Evolutionary conservation across 192 early-diverging fungal genomes (phyloP), one percentile per base, ranked within the genome.

Genomic region (Oehlia diaphana): DNA sequence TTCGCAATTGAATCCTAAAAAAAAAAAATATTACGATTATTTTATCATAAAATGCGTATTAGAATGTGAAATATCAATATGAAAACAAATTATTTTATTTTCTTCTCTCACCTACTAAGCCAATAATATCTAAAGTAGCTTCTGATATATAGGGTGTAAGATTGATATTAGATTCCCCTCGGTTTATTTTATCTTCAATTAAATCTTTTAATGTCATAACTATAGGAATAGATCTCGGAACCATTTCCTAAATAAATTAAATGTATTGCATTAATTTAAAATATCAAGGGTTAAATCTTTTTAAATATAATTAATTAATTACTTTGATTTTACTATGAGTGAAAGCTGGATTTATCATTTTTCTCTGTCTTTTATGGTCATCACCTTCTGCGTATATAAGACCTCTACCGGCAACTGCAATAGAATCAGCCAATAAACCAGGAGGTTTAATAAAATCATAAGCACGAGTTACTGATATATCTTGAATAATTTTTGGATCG

Each of bases 321-420:
- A 31, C 78, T 31, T 87, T 87, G 53, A 90, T 85, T 6, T 83
- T 76, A 23, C 75, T 71, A 64, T 83, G 66, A 10, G 81, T 76
- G 44, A 91, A 91, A 13, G 88, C 86, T 9, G 90, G 90, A 76
- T 89, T 89, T 9, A 91, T 63, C 87, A 90, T 84, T 71, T 89
- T 89, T 44, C 90, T 83, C 61, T 90, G 90, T 49, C 81, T 76
- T 47, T 65, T 73, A 78, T 91, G 90, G 8, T 31, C 84, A 47
- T 81, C 83, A 0, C 89, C 89, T 74, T 91, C 90, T 2, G 86
- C 83, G 8, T 90, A 77, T 42, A 91, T 50, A 9, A 91, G 50
- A 14, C 87, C 89, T 33, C 82, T 64, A 13, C 90, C 90, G 16
- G 88, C 33, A 16, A 89, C 65, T 63, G 72, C 61, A 4, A 79